Percentiles rank a stretch among this genome's conserved stretches.
These are phyloP conservation scores for Nannizzia gypsea DNA, from an alignment of 2,329 filamentous ascomycete genomes.

Conservation along the genomic window DNA sequence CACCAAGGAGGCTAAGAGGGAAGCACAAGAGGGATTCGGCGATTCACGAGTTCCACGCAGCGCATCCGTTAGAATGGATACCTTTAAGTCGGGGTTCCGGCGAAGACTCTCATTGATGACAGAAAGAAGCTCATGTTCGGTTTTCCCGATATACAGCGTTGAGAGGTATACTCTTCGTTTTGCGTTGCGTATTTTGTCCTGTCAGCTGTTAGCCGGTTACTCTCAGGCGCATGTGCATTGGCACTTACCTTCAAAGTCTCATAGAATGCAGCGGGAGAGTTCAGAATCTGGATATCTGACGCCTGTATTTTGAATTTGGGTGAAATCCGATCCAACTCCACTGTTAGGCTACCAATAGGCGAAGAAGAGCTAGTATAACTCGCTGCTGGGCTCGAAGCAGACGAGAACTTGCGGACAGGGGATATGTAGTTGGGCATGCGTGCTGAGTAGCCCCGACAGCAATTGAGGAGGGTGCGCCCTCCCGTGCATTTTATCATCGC, in stretches of 20 bases:
- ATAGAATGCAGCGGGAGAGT: constrained; percentile 81
- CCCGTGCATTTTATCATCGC: constrained; percentile 32
- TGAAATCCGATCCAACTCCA: constrained; percentile 75
- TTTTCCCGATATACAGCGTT: constrained; percentile 93
- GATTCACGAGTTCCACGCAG: constrained; percentile 84
- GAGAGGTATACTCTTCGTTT: constrained; percentile 75
- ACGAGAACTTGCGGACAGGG: constrained; percentile 29
- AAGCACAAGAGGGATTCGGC: constrained; percentile 74
- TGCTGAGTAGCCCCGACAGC: constrained; percentile 19
- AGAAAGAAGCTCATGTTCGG: constrained; percentile 75
- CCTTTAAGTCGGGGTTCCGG: constrained; percentile 59
- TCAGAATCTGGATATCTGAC: constrained; percentile 66
- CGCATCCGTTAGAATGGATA: constrained; percentile 86
- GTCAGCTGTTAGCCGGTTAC: constrained; percentile 15
- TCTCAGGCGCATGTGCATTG: constrained; percentile 2
- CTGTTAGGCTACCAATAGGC: constrained; percentile 49
- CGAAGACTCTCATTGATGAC: constrained; percentile 65
- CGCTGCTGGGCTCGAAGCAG: constrained; percentile 20
- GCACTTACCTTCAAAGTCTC: constrained; percentile 66
- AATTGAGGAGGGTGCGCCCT: constrained; percentile 27
- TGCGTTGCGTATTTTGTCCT: constrained; percentile 72
- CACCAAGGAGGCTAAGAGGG: constrained; percentile 72
- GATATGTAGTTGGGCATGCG: constrained; percentile 23
- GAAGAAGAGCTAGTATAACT: constrained; percentile 22
- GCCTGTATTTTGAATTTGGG: constrained; percentile 81